Evolutionary conservation across 192 early-diverging fungal species (phyloP), one percentile per base, ranked within the genome.

Genomic region (Spizellomyces punctatus): DNA sequence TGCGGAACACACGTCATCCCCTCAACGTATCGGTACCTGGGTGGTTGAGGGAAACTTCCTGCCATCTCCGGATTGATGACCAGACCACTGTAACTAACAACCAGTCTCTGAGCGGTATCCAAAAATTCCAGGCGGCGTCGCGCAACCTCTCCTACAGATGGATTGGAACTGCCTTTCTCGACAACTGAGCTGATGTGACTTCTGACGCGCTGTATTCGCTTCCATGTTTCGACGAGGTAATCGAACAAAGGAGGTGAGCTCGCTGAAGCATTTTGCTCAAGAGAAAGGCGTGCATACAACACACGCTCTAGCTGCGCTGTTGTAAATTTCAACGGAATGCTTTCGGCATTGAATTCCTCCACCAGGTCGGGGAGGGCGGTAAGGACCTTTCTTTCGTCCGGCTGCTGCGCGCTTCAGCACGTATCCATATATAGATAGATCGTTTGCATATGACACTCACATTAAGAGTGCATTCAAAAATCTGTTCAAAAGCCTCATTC

Each of bases 61-160:
- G 91, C 91, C 66, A 94, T 86, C 58, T 92, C 84, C 6, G 85
- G 82, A 50, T 78, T 94, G 45, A 98, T 68, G 49, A 92, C 81
- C 42, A 96, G 80, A 6, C 92, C 92, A 58, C 86, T 84, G 74
- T 98, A 99, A 58, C 90, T 94, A 3, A 96, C 82, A 17, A 96
- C 67, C 58, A 98, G 63, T 0, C 47, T 78, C 54, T 87, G 83
- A 9, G 86, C 78, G 14, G 78, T 71, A 46, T 87, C 79, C 66
- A 99, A 58, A 6, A 83, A 82, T 9, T 61, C 64, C 6, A 91
- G 52, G 6, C 96, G 87, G n/a, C 82, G 70, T 42, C 85, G 75
- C 22, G 71, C 63, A 5, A 66, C 16, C 4, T 43, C 66, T 47
- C 52, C 10, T 10, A 85, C 41, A 47, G 66, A 27, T 42, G 49